Percentiles rank a stretch among this genome's conserved stretches.
These are phyloP conservation scores for Beauveria medogensis DNA, from an alignment of 2,329 filamentous ascomycete genomes.

Conservation along the genomic window DNA sequence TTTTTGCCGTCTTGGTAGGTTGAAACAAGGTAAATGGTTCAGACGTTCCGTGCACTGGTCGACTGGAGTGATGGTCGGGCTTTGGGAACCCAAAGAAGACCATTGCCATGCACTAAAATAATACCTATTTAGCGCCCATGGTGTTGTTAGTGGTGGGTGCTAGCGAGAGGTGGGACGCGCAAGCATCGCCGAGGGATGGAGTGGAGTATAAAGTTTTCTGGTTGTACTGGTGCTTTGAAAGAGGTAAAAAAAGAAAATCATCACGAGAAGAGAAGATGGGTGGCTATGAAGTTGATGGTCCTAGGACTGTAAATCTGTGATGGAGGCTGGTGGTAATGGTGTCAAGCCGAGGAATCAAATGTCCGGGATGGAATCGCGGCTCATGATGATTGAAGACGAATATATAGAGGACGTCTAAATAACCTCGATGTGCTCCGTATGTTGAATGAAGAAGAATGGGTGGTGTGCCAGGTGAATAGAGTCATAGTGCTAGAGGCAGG, in stretches of 20 bases:
- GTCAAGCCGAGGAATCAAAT: background rate
- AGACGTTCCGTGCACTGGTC: too few relatives aligned
- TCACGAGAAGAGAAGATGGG: background rate
- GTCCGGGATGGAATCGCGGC: background rate
- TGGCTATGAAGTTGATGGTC: background rate
- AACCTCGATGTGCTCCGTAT: background rate
- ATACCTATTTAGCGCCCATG: too few relatives aligned
- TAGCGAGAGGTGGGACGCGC: background rate
- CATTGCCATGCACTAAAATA: too few relatives aligned
- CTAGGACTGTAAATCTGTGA: background rate
- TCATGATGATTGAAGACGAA: background rate
- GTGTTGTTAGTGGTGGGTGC: background rate
- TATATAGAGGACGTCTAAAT: background rate
- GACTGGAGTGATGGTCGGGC: too few relatives aligned
- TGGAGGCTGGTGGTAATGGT: background rate
- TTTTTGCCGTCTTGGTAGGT: background rate
- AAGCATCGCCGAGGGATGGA: background rate
- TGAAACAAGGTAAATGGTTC: background rate
- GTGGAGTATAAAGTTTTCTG: constrained; percentile 1
- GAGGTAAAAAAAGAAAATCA: background rate
- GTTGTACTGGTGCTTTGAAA: background rate
- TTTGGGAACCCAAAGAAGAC: too few relatives aligned
- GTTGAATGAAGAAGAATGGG: too few relatives aligned
- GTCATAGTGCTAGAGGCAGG: too few relatives aligned
- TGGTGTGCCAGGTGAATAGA: too few relatives aligned